Evolutionary conservation across 352 stramenopile species (phyloP), one percentile per base, ranked within the genome.

Genomic region (Phytopythium aichiense): DNA sequence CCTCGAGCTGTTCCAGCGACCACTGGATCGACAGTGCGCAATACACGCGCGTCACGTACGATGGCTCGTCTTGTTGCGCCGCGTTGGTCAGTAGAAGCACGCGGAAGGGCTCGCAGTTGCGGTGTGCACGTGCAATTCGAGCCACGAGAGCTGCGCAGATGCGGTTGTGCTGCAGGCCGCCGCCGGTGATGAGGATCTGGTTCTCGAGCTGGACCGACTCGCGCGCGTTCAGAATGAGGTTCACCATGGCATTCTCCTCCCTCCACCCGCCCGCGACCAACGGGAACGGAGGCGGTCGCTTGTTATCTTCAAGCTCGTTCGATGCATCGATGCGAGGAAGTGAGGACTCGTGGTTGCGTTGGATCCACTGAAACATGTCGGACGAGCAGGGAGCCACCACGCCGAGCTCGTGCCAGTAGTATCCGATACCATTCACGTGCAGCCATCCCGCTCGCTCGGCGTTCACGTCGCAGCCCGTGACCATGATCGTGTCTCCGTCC

Each of bases 191-290:
- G 55, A 92, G 69, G 57, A 92, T 91, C 77, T 92, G 83, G 58
- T 88, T 92, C 63, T 92, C 83, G 31, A 92, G 68, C 31, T 92
- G 83, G 20, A 91, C 68, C 1, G 77, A 87, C 33, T 75, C 61
- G 60, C 79, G 76, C 13, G 83, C 83, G 54, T 77, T 69, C 57
- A 91, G 65, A 51, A 92, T 92, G 76, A 92, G 84, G 58, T 90
- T 89, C 18, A 92, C 72, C 81, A 92, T 92, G 18, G 70, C 79
- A 55, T 92, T 91, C 58, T 92, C 83, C 67, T 92, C 83, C 60
- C 71, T 70, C 83, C 81, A 91, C 15, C 83, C 83, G 15, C 79
- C 83, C 7, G 83, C 84, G 7, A 92, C 81, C 6, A 92, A 65
- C 12, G 83, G 83, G 56, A 92, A 92, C 16, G 81, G 83, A 15